A percentile compares a stretch with the other conserved stretches of the same genome.
These are phyloP conservation scores for Dryas drummondii DNA, from an alignment of 306 rosid genomes.

Conservation along the genomic window DNA sequence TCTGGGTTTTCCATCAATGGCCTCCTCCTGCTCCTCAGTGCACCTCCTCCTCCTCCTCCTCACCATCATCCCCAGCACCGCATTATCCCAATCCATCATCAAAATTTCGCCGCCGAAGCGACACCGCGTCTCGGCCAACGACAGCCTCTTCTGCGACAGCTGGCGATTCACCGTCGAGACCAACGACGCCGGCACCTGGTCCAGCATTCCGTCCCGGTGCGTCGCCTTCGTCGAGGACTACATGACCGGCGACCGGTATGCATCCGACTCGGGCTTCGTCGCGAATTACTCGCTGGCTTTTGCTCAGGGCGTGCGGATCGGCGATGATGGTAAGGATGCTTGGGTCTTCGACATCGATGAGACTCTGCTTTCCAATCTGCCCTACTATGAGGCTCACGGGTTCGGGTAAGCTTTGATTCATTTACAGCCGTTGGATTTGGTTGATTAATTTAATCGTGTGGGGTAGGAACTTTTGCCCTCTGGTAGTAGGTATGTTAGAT, in stretches of 20 bases:
- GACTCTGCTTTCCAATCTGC: conserved; percentile 67
- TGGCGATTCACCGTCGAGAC: conserved; percentile 82
- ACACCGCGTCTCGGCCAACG: conserved; percentile 13
- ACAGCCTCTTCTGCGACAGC: conserved; percentile 62
- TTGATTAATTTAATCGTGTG: not conserved
- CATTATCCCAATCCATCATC: conserved; percentile 34
- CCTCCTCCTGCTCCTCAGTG: conserved; percentile 22
- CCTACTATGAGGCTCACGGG: conserved; percentile 52
- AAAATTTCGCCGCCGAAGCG: conserved; percentile 31
- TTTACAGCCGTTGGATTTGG: conserved; percentile 8
- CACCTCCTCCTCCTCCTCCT: conserved; percentile 19
- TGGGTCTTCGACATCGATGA: conserved; percentile 95
- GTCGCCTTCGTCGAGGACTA: conserved; percentile 49
- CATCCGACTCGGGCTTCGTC: conserved; percentile 43
- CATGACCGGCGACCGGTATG: conserved; percentile 47
- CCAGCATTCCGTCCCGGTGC: conserved; percentile 51
- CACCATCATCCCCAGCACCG: conserved; percentile 9
- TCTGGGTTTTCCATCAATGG: conserved; percentile 42
- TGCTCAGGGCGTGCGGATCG: conserved; percentile 33
- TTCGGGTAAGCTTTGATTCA: conserved; percentile 54
- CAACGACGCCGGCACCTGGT: conserved; percentile 68
- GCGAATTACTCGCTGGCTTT: conserved; percentile 38
- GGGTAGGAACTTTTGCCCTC: not conserved
- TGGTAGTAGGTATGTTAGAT: not conserved
- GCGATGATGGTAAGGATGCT: conserved; percentile 56